Conservation (phyloP, 2,329 filamentous ascomycete species). For the Colletotrichum euphorbiae region DNA sequence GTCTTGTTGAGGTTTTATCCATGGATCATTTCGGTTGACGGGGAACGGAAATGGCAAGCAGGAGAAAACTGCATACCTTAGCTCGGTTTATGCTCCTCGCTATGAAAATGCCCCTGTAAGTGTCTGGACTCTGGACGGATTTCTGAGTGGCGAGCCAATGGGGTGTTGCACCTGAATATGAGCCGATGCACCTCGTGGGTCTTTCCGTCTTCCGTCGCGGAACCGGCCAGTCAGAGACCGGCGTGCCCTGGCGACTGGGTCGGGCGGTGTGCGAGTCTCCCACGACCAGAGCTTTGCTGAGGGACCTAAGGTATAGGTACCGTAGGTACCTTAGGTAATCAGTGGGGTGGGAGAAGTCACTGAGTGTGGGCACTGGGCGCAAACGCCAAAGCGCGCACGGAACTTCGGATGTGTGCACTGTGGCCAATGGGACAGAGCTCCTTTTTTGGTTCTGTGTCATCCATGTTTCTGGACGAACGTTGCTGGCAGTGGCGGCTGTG, state of each 20-base stretch:
- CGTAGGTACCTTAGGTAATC: neutral
- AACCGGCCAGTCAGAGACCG: conserved; percentile 6
- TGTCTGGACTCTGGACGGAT: conserved; percentile 13
- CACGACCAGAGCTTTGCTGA: too few species aligned
- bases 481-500: conserved; percentile 21
- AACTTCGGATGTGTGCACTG: conserved; percentile 16
- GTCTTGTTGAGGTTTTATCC: conserved; percentile 42
- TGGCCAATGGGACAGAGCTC: conserved; percentile 30
- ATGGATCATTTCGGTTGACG: conserved; percentile 42
- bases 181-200: conserved; percentile 31
- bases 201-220: conserved; percentile 36
- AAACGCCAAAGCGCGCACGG: conserved; percentile 16
- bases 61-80: conserved; percentile 27
- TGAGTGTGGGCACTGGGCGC: neutral
- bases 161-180: conserved; percentile 20
- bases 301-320: too few species aligned
- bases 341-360: conserved; percentile 4
- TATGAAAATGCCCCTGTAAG: conserved; percentile 34
- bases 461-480: conserved; percentile 21
- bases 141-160: conserved; percentile 21
- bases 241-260: conserved; percentile 15
- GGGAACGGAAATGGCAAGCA: conserved; percentile 37
- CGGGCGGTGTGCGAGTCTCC: conserved; percentile 33
- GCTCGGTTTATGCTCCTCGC: conserved; percentile 21
- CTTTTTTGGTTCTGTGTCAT: conserved; percentile 17